Conservation (phyloP, 177 flowering plant species). For the Vitis hybrid region DNA sequence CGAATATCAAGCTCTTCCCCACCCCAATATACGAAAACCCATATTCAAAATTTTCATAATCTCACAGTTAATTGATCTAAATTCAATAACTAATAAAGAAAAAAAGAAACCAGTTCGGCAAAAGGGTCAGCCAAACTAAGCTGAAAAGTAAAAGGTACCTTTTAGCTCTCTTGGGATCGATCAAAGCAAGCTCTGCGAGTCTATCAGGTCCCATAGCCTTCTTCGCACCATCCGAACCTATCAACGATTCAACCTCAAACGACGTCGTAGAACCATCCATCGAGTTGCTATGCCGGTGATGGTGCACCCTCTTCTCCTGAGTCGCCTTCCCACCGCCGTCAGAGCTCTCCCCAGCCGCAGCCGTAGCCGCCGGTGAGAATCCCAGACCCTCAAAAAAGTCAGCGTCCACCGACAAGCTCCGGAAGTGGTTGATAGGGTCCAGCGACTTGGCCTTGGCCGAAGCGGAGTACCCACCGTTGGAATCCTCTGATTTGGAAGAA, state of each 20-base stretch:
- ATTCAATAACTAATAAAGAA: too few species aligned
- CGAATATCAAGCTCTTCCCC: too few species aligned
- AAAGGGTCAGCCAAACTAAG: background rate
- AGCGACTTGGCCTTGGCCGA: background rate
- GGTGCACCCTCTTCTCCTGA: constrained; percentile 31
- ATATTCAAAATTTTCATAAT: background rate
- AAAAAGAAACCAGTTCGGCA: background rate
- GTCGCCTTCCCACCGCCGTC: constrained; percentile 23
- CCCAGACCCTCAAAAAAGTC: constrained; percentile 78
- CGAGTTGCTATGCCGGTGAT: constrained; percentile 65
- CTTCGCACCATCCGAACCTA: constrained; percentile 56
- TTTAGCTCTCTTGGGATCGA: constrained; percentile 95
- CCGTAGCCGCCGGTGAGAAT: constrained; percentile 13
- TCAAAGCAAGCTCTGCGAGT: constrained; percentile 78
- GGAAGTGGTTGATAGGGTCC: constrained; percentile 32
- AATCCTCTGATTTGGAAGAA: constrained; percentile 32
- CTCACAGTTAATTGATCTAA: background rate
- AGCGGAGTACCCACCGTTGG: constrained; percentile 19
- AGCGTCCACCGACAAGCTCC: constrained; percentile 89
- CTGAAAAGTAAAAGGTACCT: constrained; percentile 39
- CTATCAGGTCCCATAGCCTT: constrained; percentile 74
- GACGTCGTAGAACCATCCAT: constrained; percentile 67
- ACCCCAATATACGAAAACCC: too few species aligned
- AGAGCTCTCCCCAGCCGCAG: constrained; percentile 18
- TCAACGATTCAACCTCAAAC: constrained; percentile 37